A percentile compares a stretch with the other conserved stretches of the same genome.
These are phyloP conservation scores for Bothia castanella DNA, from an alignment of 1,284 basidiomycete genomes.

Conservation along the genomic window DNA sequence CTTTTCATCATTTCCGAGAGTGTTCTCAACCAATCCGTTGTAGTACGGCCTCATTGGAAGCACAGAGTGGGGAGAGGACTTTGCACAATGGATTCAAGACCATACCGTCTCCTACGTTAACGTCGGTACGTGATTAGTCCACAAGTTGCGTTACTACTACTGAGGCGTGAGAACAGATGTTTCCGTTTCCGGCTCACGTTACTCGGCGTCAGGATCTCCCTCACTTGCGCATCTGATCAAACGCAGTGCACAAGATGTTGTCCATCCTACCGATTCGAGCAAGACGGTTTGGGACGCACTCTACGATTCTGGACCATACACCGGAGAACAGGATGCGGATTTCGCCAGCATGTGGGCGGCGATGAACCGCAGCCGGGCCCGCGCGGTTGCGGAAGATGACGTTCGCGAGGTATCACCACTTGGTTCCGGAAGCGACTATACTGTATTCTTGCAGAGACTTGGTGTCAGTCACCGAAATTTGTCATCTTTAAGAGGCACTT, in stretches of 20 bases:
- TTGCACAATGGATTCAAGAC: slow-evolving; percentile 71
- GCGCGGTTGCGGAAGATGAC: slow-evolving; percentile 23
- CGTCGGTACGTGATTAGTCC: slow-evolving; percentile 46
- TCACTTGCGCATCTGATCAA: slow-evolving; percentile 77
- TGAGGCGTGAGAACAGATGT: slow-evolving; percentile 40
- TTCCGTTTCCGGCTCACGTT: slow-evolving; percentile 67
- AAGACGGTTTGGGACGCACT: slow-evolving; percentile 67
- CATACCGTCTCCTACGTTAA: slow-evolving; percentile 89
- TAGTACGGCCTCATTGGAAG: slow-evolving; percentile 83
- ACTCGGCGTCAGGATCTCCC: slow-evolving; percentile 56
- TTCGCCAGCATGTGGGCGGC: slow-evolving; percentile 30
- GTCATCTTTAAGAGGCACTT: slow-evolving; percentile 2
- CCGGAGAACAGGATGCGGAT: slow-evolving; percentile 34
- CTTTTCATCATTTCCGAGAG: background rate
- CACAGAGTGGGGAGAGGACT: slow-evolving; percentile 90
- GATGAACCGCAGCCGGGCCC: slow-evolving; percentile 22
- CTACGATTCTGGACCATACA: slow-evolving; percentile 52
- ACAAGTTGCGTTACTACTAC: background rate
- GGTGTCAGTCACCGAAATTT: slow-evolving; percentile 37
- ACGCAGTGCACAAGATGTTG: slow-evolving; percentile 60
- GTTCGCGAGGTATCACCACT: slow-evolving; percentile 35
- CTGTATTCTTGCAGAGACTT: slow-evolving; percentile 70
- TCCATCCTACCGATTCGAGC: slow-evolving; percentile 55
- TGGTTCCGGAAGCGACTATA: slow-evolving; percentile 69
- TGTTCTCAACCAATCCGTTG: background rate